Evolutionary conservation across 2,329 filamentous ascomycete genomes (phyloP), one percentile per base, ranked within the genome.

Genomic region (Davidsoniella neocaledoniae): DNA sequence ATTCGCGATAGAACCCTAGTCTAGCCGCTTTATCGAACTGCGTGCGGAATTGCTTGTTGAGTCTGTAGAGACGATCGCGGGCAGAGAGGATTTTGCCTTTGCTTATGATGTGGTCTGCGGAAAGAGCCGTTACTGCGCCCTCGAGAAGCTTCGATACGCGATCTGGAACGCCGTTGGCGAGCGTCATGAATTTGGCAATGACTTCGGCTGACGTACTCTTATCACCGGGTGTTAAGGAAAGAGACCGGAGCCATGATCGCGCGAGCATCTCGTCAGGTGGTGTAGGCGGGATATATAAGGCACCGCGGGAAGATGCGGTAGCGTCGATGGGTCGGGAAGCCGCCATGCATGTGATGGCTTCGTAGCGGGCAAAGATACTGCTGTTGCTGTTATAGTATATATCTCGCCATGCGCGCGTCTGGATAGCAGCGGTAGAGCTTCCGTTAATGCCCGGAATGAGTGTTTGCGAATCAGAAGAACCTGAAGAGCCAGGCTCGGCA

Each of bases 51-150:
- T 70, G 67, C 54, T 78, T 73, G 48, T 76, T 76, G 33, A 84
- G 70, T 39, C 74, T 69, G 60, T 78, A 86, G 9, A 77, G 76
- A 8, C 76, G 70, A 0, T 78, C 79, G 2, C 66, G 62, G n/a
- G 74, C 64, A 0, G 71, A 69, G 25, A 76, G 73, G 16, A 73
- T 69, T 54, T 77, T 80, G 48, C 71, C 74, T 55, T 74, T 73
- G 56, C 75, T 74, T 36, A 77, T 72, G 23, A 87, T 64, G 46
- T 69, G 69, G 38, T 70, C 65, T 5, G 62, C 60, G 29, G 71
- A 70, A 12, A 79, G 64, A 38, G 68, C 63, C 41, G 66, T 62
- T 42, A 77, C 68, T 0, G 69, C 72, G 51, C 63, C 61, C 41
- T 71, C 66, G 2, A 78, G 66, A 14, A 75, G 56, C 2, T 58